Percentiles rank a stretch among this genome's conserved stretches.
Evolutionary conservation across 2,329 filamentous ascomycete genomes (phyloP).

Genomic region (Aspergillus udagawae): DNA sequence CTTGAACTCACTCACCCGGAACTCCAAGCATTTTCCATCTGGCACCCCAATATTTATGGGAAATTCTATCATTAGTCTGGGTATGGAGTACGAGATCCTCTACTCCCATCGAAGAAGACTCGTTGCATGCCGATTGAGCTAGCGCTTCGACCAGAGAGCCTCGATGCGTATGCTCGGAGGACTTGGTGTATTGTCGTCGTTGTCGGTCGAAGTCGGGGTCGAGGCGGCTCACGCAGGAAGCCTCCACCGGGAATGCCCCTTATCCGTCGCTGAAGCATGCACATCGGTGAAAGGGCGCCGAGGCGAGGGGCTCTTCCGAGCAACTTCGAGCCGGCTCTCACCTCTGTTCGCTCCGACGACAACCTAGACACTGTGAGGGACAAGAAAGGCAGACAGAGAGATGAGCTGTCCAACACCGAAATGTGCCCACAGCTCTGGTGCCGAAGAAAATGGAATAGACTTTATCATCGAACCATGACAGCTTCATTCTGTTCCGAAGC

Average conservation of each 20-base stretch:
- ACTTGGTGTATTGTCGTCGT: background rate
- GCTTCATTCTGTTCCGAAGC: background rate
- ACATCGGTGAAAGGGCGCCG: background rate
- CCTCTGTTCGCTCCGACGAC: background rate
- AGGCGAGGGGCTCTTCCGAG: background rate
- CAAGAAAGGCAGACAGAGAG: background rate
- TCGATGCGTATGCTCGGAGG: background rate
- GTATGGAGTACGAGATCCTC: background rate
- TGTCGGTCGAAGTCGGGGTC: background rate
- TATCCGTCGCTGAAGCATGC: background rate
- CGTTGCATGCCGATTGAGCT: background rate
- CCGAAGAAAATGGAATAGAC: background rate
- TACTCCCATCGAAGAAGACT: background rate
- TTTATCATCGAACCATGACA: background rate
- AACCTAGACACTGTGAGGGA: background rate
- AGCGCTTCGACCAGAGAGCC: background rate
- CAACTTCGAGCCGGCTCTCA: background rate
- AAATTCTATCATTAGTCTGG: background rate
- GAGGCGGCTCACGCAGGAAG: background rate
- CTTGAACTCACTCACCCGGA: conserved; percentile 6
- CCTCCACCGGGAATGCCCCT: background rate
- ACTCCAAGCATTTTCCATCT: background rate
- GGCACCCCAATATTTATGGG: background rate
- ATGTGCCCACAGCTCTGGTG: background rate
- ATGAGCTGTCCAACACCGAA: background rate